Evolutionary conservation across 2,329 filamentous ascomycete species (phyloP), one percentile per base, ranked within the genome.

Genomic region (Ramichloridium luteum): DNA sequence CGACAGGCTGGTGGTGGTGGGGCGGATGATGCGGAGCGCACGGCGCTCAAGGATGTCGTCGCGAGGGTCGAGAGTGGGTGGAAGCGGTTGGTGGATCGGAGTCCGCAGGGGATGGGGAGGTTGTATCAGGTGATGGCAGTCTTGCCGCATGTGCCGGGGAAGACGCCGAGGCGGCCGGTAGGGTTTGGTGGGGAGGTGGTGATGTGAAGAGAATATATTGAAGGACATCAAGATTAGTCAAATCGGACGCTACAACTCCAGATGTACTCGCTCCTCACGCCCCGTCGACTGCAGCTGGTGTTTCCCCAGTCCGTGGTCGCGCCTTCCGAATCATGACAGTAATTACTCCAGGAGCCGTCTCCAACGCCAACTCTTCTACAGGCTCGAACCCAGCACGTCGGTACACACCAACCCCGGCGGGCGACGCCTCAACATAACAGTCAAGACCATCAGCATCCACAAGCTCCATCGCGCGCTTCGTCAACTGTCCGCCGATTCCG

Each of bases 111-210:
- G 0, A 98, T 98, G 90, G 90, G 90, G 0, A 86, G 78, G 60
- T 64, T 93, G 13, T 98, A 98, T 56, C 94, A 96, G 61, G 86
- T 75, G 14, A 68, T 98, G 68, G 82, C 86, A 9, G 83, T 98
- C 47, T 53, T 96, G 48, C 90, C 90, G 1, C 57, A 59, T 41
- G 46, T 43, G 27, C 50, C 56, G 6, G 82, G 80, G 41, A 70
- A 67, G 20, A 77, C 80, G 2, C 68, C 64, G 38, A 73, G 85
- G 47, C 69, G 77, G 37, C 88, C 88, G 2, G 85, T 93, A 33
- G 90, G 90, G 0, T 96, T 98, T 62, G 90, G 90, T 1, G 90
- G 88, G 1, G 75, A 65, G 50, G 47, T 58, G 5, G 28, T 16
- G 6, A n/a, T 44, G 8, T 51, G 33, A 46, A 13, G 4, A 4